phyloP scores from a whole-genome alignment of 2,329 filamentous ascomycete genomes.

The Endocalyx cinctus region DNA sequence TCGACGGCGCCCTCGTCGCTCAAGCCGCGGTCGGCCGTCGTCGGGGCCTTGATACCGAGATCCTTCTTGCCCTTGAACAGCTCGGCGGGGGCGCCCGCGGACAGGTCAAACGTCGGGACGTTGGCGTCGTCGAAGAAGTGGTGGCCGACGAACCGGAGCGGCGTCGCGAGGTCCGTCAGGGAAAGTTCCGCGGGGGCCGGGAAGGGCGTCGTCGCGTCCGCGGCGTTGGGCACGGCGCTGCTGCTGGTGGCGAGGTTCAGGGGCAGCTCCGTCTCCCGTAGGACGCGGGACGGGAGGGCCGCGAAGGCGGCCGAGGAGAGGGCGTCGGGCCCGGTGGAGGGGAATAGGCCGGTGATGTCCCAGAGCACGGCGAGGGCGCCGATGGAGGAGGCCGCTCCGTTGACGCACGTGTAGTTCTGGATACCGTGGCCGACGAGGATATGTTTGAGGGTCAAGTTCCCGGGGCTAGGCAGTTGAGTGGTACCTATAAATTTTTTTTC shows the following conservation, averaged over 20 bases:
- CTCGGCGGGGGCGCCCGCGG: constrained; percentile 29
- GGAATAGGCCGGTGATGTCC: constrained; percentile 51
- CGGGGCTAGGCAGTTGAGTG: constrained; percentile 39
- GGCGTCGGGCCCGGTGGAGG: constrained; percentile 34
- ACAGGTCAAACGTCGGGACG: constrained; percentile 57
- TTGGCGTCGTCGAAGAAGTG: constrained; percentile 60
- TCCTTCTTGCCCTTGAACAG: constrained; percentile 45
- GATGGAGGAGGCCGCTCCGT: constrained; percentile 30
- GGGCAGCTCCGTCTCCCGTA: constrained; percentile 40
- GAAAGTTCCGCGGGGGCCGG: constrained; percentile 38
- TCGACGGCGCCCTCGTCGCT: constrained; percentile 47
- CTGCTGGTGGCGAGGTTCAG: constrained; percentile 38
- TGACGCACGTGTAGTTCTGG: constrained; percentile 63
- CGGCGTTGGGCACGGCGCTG: constrained; percentile 9
- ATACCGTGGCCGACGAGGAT: constrained; percentile 60
- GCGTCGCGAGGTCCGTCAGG: constrained; percentile 24
- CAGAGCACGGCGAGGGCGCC: constrained; percentile 59
- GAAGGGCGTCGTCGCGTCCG: constrained; percentile 37
- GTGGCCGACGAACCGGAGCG: constrained; percentile 49
- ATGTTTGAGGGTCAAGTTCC: constrained; percentile 40
- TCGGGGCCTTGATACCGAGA: constrained; percentile 47
- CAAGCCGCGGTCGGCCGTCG: constrained; percentile 39
- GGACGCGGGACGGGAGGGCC: constrained; percentile 33
- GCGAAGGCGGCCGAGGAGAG: constrained; percentile 35
- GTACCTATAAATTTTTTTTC: constrained; percentile 18